Evolutionary conservation across 176 grass and related monocot species (phyloP), one percentile per base, ranked within the genome.

Genomic region (Carex myosuroides): DNA sequence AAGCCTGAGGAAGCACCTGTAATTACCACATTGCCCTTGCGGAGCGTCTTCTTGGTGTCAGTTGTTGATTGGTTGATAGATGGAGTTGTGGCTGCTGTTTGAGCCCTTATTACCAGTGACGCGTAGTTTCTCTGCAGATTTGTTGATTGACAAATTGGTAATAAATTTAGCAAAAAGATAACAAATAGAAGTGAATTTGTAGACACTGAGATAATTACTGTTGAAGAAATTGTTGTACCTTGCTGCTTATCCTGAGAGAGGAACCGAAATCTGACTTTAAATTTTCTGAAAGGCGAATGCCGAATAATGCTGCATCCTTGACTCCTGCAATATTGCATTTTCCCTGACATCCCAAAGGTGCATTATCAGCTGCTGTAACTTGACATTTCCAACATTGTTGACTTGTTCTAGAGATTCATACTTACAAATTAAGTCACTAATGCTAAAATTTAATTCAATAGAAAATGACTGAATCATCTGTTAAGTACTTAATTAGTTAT

Each of bases 1-100:
- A 99, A 89, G 0, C 96, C 96, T 0, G 96, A 99, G n/a, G 96
- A 99, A 44, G 96, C 93, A 29, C 96, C 96, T 2, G 96, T 99
- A 83, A 99, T 90, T 65, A 99, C 4, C 52, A 89, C 96, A 14
- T 84, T 93, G 86, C 93, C 96, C 91, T 94, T 99, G 65, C 96
- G 84, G n/a, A 99, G 88, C 0, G 93, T 93, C 91, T 99, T 90
- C 88, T 95, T 99, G 35, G 83, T 89, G 0, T 92, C 74, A 46
- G 91, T 88, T 13, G 83, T 87, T 14, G 91, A 81, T 0, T 70
- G 30, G 53, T 68, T 85, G 70, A 88, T 74, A 4, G 86, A 83
- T 21, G 96, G 96, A 0, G 93, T 86, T 2, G 91, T 84, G 37
- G 93, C 87, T 16, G 93, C 62, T 12, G 91, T 46, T 83, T 98